A percentile compares a stretch with the other conserved stretches of the same genome.
These are phyloP conservation scores for Trypanosoma platydactyli DNA, from an alignment of 208 protist species.

Conservation along the genomic window DNA sequence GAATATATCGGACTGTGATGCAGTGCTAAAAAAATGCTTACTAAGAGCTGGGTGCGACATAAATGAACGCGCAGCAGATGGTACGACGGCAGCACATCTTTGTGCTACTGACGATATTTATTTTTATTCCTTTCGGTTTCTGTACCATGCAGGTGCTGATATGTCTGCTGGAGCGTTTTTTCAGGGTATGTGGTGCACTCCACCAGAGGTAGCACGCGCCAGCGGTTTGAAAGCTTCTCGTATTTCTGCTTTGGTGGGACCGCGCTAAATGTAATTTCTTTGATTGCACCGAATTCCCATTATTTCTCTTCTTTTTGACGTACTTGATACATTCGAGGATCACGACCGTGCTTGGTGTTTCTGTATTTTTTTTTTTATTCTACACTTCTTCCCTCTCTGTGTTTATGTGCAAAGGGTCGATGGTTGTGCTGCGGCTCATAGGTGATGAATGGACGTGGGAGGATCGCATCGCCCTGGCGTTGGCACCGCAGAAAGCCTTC, in stretches of 20 bases:
- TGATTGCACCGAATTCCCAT: neutral
- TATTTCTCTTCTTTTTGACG: conserved; percentile 14
- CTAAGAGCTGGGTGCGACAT: conserved; percentile 23
- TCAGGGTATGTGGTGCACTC: conserved; percentile 30
- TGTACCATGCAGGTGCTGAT: conserved; percentile 18
- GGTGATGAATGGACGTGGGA: conserved; percentile 35
- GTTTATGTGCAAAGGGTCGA: neutral
- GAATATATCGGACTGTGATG: conserved; percentile 20
- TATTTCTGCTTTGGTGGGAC: neutral
- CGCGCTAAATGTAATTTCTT: no score
- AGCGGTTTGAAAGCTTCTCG: conserved; percentile 3
- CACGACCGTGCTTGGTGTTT: neutral
- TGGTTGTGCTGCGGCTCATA: conserved; percentile 32
- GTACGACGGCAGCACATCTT: conserved; percentile 36
- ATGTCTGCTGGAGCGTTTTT: conserved; percentile 22
- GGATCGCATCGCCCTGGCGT: conserved; percentile 32
- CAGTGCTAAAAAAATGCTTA: conserved; percentile 20
- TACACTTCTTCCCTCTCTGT: conserved; percentile 5
- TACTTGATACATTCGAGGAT: neutral
- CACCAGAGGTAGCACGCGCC: conserved; percentile 25
- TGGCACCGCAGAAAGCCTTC: conserved; percentile 21
- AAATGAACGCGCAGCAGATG: conserved; percentile 23
- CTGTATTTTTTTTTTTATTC: conserved; percentile 30
- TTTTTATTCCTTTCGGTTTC: conserved; percentile 24
- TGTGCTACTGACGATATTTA: conserved; percentile 29